Conservation (phyloP, 192 early-diverging fungal species). For the Pilaira anomala region DNA sequence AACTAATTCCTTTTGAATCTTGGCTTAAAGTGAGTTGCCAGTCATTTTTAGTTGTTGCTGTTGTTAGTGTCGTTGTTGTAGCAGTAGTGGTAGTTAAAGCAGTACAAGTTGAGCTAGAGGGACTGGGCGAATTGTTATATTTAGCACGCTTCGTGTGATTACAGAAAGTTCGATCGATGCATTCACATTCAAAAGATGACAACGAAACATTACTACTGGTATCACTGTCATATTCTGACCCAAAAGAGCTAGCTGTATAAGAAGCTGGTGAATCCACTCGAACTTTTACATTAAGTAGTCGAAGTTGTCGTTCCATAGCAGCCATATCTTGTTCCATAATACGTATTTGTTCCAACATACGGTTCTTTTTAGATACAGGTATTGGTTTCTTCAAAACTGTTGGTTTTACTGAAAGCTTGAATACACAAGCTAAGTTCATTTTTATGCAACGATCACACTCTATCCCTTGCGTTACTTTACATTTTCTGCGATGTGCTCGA, state of each 20-base stretch:
- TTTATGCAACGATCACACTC: constrained; percentile 25
- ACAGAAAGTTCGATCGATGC: background rate
- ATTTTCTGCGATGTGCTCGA: constrained; percentile 24
- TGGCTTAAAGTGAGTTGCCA: constrained; percentile 18
- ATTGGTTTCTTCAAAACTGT: constrained; percentile 13
- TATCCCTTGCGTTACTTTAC: constrained; percentile 7
- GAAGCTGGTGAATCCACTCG: background rate
- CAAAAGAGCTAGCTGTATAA: background rate
- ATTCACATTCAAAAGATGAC: background rate
- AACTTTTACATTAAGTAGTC: constrained; percentile 7
- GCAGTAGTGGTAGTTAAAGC: background rate
- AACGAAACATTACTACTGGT: background rate
- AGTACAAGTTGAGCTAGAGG: background rate
- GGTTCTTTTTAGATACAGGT: constrained; percentile 12
- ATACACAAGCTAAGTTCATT: constrained; percentile 17
- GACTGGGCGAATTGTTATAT: background rate
- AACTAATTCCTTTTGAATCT: constrained; percentile 15
- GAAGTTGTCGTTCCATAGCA: constrained; percentile 14
- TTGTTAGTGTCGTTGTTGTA: background rate
- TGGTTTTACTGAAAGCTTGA: constrained; percentile 16
- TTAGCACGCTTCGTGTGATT: background rate
- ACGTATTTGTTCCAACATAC: constrained; percentile 11
- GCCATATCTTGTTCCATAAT: constrained; percentile 6
- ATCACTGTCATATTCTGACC: background rate
- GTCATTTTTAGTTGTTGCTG: background rate